These are phyloP conservation scores for Lippia alba DNA, from an alignment of 305 asterid genomes.

Conservation along the genomic window DNA sequence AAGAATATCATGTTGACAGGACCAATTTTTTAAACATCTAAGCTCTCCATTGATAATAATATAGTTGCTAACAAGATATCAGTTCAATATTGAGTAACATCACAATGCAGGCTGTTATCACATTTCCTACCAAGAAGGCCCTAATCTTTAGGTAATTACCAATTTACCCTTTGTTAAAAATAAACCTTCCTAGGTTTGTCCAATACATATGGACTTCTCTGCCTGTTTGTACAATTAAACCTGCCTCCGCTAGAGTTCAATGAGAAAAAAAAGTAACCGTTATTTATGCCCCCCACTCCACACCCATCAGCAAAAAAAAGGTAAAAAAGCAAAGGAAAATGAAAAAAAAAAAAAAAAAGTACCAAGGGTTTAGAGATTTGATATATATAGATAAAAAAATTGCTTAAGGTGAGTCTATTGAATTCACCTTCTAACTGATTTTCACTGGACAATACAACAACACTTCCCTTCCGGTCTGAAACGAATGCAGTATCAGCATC, in stretches of 20 bases:
- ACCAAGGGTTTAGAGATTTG: constrained; percentile 3
- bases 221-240: too few species aligned
- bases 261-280: too few species aligned
- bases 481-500: constrained; percentile 87
- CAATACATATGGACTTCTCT: not conserved
- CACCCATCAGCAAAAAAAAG: too few species aligned
- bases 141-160: not conserved
- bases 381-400: not conserved
- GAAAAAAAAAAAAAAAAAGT: too few species aligned
- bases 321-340: too few species aligned
- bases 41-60: not conserved
- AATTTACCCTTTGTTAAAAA: not conserved
- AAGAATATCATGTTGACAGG: constrained; percentile 22
- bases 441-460: constrained; percentile 80
- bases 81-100: constrained; percentile 4
- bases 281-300: too few species aligned
- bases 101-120: constrained; percentile 1
- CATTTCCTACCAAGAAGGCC: constrained; percentile 15
- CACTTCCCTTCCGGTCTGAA: constrained; percentile 89
- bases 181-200: not conserved
- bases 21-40: constrained; percentile 10
- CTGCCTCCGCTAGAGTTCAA: too few species aligned
- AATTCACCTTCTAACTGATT: constrained; percentile 71
- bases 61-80: constrained; percentile 5
- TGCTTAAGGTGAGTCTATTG: constrained; percentile 13